Percentiles rank a stretch among this genome's conserved stretches.
phyloP scores from a whole-genome alignment of 345 rosid genomes.

The Barbarea vulgaris region DNA sequence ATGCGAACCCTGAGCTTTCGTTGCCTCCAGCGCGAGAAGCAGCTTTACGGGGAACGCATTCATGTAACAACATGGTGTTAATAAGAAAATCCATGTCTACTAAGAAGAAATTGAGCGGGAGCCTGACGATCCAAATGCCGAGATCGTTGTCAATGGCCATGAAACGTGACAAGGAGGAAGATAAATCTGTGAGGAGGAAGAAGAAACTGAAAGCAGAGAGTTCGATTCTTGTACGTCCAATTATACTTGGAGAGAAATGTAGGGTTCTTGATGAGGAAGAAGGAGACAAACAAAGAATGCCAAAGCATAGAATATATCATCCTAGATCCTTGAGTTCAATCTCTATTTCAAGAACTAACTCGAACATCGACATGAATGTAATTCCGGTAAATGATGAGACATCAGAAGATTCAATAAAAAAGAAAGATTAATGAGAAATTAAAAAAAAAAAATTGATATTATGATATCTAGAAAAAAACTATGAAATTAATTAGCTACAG shows the following conservation, averaged over 20 bases:
- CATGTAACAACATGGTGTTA: conserved; percentile 33
- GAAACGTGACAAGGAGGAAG: conserved; percentile 15
- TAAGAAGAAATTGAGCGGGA: conserved; percentile 23
- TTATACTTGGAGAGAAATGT: conserved; percentile 77
- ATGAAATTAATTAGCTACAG: not conserved
- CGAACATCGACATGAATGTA: conserved; percentile 39
- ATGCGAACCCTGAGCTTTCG: conserved; percentile 36
- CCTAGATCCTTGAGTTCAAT: conserved; percentile 44
- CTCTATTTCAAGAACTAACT: conserved; percentile 46
- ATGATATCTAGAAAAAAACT: conserved; percentile 11
- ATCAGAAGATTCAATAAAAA: not conserved
- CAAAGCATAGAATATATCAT: conserved; percentile 49
- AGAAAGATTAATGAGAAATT: not conserved
- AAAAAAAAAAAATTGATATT: not conserved
- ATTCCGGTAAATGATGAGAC: conserved; percentile 23
- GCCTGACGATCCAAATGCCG: conserved; percentile 41
- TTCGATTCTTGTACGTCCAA: conserved; percentile 59
- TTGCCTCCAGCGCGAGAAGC: conserved; percentile 49
- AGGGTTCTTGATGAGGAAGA: conserved; percentile 40
- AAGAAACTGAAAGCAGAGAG: conserved; percentile 51
- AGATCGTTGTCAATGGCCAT: conserved; percentile 45
- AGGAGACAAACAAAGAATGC: conserved; percentile 45
- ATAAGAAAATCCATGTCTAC: conserved; percentile 28
- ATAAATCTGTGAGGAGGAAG: conserved; percentile 17
- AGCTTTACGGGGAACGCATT: conserved; percentile 34